Evolutionary conservation across 164 flowering plant species (phyloP), one percentile per base, ranked within the genome.

Genomic region (Buxus sempervirens): DNA sequence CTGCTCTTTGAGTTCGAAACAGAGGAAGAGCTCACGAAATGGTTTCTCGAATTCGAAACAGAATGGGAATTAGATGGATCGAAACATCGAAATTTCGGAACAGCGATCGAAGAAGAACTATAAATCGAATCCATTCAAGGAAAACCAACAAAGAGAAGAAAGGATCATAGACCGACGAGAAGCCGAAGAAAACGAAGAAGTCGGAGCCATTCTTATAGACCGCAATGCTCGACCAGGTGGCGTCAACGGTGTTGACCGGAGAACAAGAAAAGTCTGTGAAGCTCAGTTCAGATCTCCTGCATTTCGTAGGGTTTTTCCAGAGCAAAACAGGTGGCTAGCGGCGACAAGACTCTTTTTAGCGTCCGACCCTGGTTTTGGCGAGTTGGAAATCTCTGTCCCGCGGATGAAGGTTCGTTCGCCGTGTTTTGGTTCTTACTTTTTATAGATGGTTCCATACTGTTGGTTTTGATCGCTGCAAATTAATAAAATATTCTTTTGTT

Each of bases 71-170:
- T 71, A 0, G 76, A 42, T 27, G 81, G 82, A 45, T 82, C 82
- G 72, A 80, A 80, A 72, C 82, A 80, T 32, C 74, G 61, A 65
- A 78, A 75, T 61, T 63, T 74, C 14, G 77, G 66, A 49, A 60
- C 22, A 12, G 72, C 6, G 27, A 74, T 41, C 0, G 76, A 70
- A 67, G 80, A 63, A 38, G 73, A 67, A 27, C 57, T 58, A 42
- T 75, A 63, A 45, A 72, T 63, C 28, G 70, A 57, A 36, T 64
- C 68, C 68, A 68, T 66, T 51, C 16, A 58, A 57, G 26, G 24
- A 55, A 10, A 45, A 10, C 8, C 2, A 23, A 0, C n/a, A 42
- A 60, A 25, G 20, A 42, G 32, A 42, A 58, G 13, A 10, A 1
- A 1, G 7, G 38, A 32, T 32, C 38, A 3, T 7, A 32, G 3